phyloP scores from a whole-genome alignment of 2,329 filamentous ascomycete genomes.

The Colletotrichum higginsianum region DNA sequence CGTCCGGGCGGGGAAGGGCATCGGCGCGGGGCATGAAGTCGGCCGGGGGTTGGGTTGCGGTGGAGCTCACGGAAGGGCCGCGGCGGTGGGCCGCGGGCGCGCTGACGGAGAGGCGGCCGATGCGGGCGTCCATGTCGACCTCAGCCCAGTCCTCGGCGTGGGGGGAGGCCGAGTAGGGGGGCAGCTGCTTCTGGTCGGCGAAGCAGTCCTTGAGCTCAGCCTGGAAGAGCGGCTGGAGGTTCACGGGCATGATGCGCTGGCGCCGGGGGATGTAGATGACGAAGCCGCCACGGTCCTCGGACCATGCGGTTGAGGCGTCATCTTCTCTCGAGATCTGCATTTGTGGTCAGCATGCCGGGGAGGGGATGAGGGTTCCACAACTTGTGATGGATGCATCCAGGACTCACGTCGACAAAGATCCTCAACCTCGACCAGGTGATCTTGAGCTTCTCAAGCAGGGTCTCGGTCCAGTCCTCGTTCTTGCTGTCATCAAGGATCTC shows the following conservation, averaged over 20 bases:
- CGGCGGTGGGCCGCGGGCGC: constrained; percentile 24
- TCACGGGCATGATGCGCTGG: constrained; percentile 49
- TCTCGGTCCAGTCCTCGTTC: constrained; percentile 60
- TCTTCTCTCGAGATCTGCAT: constrained; percentile 46
- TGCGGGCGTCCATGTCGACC: constrained; percentile 52
- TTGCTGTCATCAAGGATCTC: constrained; percentile 59
- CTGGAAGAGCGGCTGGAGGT: constrained; percentile 55
- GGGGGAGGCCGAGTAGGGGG: constrained; percentile 22
- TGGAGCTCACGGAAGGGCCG: constrained; percentile 10
- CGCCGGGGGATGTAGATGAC: constrained; percentile 56
- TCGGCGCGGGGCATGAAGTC: constrained; percentile 59
- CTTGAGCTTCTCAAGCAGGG: constrained; percentile 55
- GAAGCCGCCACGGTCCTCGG: constrained; percentile 54
- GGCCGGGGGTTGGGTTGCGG: neutral
- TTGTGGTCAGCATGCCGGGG: neutral
- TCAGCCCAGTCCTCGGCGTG: constrained; percentile 61
- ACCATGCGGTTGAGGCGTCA: constrained; percentile 56
- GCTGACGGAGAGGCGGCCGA: constrained; percentile 44
- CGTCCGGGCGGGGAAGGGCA: constrained; percentile 61
- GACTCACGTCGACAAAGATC: constrained; percentile 55
- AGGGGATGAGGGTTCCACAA: too few relatives aligned
- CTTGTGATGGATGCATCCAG: too few relatives aligned
- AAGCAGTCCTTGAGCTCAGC: constrained; percentile 55
- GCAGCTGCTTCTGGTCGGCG: constrained; percentile 44
- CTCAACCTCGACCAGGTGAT: constrained; percentile 48